These are phyloP conservation scores for Zygoascus meyerae DNA, from an alignment of 1,139 yeast species.

Conservation along the genomic window DNA sequence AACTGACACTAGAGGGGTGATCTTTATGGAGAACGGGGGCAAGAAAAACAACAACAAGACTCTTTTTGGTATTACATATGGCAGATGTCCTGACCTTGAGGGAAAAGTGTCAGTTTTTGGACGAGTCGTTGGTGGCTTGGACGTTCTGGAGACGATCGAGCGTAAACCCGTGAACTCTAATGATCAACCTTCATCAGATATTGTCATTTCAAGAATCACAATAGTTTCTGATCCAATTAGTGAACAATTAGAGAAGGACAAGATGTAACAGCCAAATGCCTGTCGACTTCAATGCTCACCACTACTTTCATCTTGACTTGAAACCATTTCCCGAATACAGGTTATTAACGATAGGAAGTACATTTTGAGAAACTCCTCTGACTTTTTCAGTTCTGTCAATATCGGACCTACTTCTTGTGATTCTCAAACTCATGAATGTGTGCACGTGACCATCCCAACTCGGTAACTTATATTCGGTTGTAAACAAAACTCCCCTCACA, in stretches of 20 bases:
- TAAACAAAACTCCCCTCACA: no score
- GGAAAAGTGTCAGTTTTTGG: slow-evolving; percentile 81
- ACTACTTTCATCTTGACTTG: no score
- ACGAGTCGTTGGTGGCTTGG: slow-evolving; percentile 67
- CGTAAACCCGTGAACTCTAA: not conserved
- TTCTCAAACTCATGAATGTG: no score
- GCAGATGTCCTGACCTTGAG: slow-evolving; percentile 63
- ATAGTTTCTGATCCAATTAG: slow-evolving; percentile 6
- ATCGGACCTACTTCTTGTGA: no score
- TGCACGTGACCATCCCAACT: no score
- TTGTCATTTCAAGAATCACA: not conserved
- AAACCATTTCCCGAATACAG: no score
- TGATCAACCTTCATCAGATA: not conserved
- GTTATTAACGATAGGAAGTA: no score
- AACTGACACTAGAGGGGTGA: slow-evolving; percentile 74
- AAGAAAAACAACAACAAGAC: slow-evolving; percentile 56
- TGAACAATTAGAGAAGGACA: not conserved
- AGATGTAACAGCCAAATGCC: not conserved
- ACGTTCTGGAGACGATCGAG: slow-evolving; percentile 69
- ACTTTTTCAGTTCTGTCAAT: no score
- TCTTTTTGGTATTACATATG: slow-evolving; percentile 75
- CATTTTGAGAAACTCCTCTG: no score
- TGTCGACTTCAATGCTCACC: no score
- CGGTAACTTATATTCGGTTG: no score
- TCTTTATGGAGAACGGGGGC: slow-evolving; percentile 76